phyloP scores from a whole-genome alignment of 441 rosid species.

The Populus hybrid region DNA sequence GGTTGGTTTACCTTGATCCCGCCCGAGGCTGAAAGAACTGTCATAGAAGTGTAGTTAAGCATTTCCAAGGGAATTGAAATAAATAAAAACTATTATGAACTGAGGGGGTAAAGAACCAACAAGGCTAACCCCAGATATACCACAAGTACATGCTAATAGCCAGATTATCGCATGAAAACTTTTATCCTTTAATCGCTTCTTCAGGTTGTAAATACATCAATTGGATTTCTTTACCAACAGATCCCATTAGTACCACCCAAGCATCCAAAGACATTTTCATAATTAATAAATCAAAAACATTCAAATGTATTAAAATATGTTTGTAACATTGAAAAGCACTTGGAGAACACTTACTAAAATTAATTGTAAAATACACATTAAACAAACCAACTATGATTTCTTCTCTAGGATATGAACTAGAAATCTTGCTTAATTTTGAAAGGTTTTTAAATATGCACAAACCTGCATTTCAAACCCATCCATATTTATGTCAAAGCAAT shows the following conservation, averaged over 20 bases:
- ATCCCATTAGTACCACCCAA: background rate
- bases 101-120: background rate
- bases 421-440: background rate
- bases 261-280: background rate
- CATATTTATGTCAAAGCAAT: background rate
- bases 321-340: background rate
- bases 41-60: slow-evolving; percentile 24
- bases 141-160: slow-evolving; percentile 6
- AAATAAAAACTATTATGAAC: background rate
- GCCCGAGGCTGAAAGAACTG: slow-evolving; percentile 93
- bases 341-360: background rate
- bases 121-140: background rate
- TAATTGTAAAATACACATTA: background rate
- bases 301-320: background rate
- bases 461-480: background rate
- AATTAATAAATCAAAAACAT: background rate
- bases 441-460: background rate
- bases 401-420: background rate
- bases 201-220: background rate
- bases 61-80: background rate
- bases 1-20: slow-evolving; percentile 75
- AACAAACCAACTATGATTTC: background rate
- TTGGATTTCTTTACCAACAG: background rate
- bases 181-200: slow-evolving; percentile 10
- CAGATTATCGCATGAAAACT: background rate